Base-by-base conservation (phyloP, 73 alveolate genomes). In the Diophrys appendiculata region DNA sequence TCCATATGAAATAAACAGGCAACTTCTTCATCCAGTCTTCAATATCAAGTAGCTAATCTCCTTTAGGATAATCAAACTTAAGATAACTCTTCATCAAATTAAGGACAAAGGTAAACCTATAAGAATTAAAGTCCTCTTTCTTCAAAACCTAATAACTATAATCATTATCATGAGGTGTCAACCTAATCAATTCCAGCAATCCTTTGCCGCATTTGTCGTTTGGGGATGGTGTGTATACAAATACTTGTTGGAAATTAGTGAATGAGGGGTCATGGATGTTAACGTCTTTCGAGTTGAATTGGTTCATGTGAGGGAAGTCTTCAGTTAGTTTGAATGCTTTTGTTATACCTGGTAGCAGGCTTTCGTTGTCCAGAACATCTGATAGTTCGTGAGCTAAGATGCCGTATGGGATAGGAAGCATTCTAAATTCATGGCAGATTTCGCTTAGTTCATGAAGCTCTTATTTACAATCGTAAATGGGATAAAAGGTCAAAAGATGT, bases 351-450 rank as follows among this genome's bases (percentile, higher is more conserved):
- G 90, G 90, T 0, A 87, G 26, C 23, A 87, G 32, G 24, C 88
- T 54, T 75, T 87, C 94, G 30, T 80, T 78, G 68, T 87, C 94
- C 13, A 73, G 68, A 1, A 87, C 54, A 30, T 87, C 94, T 13
- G 79, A 69, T 14, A 81, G 68, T 69, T 81, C 82, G 68, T 87
- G 88, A 1, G 94, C 90, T 32, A 87, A 30, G n/a, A 56, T 52
- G 35, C 94, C 94, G 75, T 87, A 81, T 54, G 94, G 94, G 60
- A 60, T 33, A 1, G 94, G 94, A 22, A 87, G 80, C 80, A 81
- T 29, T 25, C 90, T 33, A 14, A 87, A 73, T 75, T 87, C 94
- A 35, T 87, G 78, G 69, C 84, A 65, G 29, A 72, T 76, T 2
- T 73, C 80, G 0, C 88, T 84, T 13, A 87, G 69, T 1, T 79